These are phyloP conservation scores for Coemansia sp. DNA, from an alignment of 192 early-diverging fungal species.

Conservation along the genomic window DNA sequence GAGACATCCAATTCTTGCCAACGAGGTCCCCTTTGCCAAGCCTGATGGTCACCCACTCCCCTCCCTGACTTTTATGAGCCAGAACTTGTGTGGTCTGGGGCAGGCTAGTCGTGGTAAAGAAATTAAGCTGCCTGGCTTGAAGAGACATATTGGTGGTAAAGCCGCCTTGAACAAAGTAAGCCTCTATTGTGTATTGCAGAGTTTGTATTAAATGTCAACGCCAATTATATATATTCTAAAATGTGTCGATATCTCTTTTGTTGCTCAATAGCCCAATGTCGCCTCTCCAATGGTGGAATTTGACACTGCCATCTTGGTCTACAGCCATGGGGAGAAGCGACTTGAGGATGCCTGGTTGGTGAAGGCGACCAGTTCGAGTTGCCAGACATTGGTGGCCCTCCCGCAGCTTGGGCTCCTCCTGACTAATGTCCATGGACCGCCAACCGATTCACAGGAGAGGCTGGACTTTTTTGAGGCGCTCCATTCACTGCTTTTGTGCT, in stretches of 20 bases:
- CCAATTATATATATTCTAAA: no score
- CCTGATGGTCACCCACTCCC: not conserved
- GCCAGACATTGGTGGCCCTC: not conserved
- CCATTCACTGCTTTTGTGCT: not conserved
- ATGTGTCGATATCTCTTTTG: no score
- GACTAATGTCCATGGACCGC: not conserved
- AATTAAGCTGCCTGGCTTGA: not conserved
- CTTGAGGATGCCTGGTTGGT: no score
- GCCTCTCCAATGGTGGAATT: no score
- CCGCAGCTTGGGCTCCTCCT: not conserved
- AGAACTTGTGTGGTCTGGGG: not conserved
- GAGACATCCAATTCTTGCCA: no score
- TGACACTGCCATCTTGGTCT: no score
- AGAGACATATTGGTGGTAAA: not conserved
- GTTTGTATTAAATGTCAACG: no score
- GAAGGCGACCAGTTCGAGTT: no score
- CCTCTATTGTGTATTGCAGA: no score
- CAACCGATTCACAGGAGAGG: not conserved
- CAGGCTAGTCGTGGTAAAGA: not conserved
- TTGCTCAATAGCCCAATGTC: no score
- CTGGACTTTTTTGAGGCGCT: not conserved
- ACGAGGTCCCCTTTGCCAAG: no score
- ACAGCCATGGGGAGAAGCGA: no score
- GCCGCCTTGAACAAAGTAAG: not conserved
- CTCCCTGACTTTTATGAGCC: not conserved